These are phyloP conservation scores for Excoecaria cochinchinensis DNA, from an alignment of 345 rosid species.

Conservation along the genomic window DNA sequence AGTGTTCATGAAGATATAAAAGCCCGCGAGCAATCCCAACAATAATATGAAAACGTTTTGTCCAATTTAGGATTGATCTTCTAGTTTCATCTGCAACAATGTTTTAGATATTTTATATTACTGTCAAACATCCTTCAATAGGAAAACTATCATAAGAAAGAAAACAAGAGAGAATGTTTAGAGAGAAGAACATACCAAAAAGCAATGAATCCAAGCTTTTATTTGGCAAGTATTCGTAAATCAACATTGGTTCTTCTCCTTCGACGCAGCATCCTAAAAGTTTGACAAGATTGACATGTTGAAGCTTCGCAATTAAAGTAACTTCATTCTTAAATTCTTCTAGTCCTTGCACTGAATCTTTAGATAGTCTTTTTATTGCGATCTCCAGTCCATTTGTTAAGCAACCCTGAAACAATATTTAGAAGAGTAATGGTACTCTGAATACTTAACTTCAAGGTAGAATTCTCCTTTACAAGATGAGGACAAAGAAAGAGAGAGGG, in stretches of 20 bases:
- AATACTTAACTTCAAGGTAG: neutral
- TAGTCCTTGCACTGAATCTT: slow-evolving; percentile 9
- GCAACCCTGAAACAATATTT: neutral
- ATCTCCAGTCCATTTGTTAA: slow-evolving; percentile 14
- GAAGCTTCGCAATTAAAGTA: slow-evolving; percentile 15
- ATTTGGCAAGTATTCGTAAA: slow-evolving; percentile 20
- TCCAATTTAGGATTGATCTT: slow-evolving; percentile 11
- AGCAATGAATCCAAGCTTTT: slow-evolving; percentile 8
- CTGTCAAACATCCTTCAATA: neutral
- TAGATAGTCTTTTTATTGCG: slow-evolving; percentile 6
- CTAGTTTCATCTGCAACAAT: slow-evolving; percentile 4
- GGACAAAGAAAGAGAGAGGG: no score
- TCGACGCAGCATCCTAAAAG: slow-evolving; percentile 6
- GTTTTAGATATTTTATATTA: neutral
- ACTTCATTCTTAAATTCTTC: slow-evolving; percentile 7
- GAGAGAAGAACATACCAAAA: neutral
- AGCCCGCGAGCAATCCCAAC: slow-evolving; percentile 19
- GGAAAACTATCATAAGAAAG: no score
- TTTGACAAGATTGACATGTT: slow-evolving; percentile 11
- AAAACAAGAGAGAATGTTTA: no score
- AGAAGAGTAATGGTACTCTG: neutral
- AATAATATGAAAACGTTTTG: slow-evolving; percentile 3
- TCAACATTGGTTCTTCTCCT: slow-evolving; percentile 16
- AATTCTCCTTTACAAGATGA: no score
- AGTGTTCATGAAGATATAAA: slow-evolving; percentile 8